phyloP scores from a whole-genome alignment of 192 early-diverging fungal species.

The Podila minutissima region DNA sequence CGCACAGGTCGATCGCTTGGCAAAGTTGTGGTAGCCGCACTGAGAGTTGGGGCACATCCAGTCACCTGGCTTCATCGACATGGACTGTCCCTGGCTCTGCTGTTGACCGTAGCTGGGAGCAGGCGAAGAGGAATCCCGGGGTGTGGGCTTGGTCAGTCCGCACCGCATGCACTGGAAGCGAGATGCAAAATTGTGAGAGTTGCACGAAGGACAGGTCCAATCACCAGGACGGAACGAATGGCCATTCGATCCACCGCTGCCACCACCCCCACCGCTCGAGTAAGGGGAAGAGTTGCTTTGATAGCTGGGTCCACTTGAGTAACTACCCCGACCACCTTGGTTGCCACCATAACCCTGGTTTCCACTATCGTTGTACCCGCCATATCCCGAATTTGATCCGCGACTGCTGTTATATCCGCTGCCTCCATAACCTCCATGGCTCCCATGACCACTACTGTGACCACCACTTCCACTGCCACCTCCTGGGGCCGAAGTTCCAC shows the following conservation, averaged over 20 bases:
- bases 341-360: conserved; percentile 19
- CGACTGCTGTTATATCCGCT: conserved; percentile 12
- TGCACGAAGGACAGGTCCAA: conserved; percentile 73
- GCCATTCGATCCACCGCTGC: conserved; percentile 29
- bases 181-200: conserved; percentile 75
- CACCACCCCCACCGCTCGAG: conserved; percentile 28
- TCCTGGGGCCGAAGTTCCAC: conserved; percentile 53
- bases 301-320: background rate
- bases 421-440: conserved; percentile 19
- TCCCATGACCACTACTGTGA: conserved; percentile 16
- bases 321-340: conserved; percentile 13
- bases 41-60: conserved; percentile 58
- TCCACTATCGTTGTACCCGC: conserved; percentile 31
- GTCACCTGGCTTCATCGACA: conserved; percentile 57
- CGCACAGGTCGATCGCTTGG: conserved; percentile 55
- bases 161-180: conserved; percentile 72
- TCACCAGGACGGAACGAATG: conserved; percentile 71
- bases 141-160: conserved; percentile 55
- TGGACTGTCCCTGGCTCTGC: background rate
- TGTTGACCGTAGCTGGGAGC: conserved; percentile 15
- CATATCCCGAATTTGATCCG: conserved; percentile 14
- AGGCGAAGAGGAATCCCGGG: conserved; percentile 22
- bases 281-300: conserved; percentile 23
- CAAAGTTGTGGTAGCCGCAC: conserved; percentile 64
- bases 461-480: conserved; percentile 34